Evolutionary conservation across 108 stramenopile genomes (phyloP).

Genomic region (Epithemia pelagica): DNA sequence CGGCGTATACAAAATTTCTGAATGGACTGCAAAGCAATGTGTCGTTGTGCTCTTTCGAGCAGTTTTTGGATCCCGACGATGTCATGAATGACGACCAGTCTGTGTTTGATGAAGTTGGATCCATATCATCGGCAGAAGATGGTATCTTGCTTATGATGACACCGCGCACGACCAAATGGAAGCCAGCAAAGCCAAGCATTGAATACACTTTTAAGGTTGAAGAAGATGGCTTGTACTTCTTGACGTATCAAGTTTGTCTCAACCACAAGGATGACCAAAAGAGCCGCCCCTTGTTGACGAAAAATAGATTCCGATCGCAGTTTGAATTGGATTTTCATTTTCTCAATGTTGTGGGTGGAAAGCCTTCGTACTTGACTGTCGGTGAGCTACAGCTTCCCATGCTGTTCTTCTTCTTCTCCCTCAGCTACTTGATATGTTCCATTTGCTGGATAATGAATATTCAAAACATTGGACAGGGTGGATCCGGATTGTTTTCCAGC

Average conservation of each 20-base stretch:
- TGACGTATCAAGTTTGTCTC: conserved; percentile 81
- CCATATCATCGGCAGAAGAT: conserved; percentile 20
- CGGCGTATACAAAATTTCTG: conserved; percentile 48
- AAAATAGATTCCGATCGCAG: conserved; percentile 41
- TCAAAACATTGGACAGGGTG: conserved; percentile 40
- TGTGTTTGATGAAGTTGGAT: conserved; percentile 25
- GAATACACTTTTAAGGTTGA: conserved; percentile 37
- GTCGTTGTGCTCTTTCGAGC: conserved; percentile 48
- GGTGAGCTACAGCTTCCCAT: conserved; percentile 86
- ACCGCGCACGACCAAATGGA: conserved; percentile 36
- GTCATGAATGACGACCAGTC: conserved; percentile 45
- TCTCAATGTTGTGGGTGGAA: conserved; percentile 72
- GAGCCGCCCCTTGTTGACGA: conserved; percentile 7
- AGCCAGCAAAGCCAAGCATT: conserved; percentile 33
- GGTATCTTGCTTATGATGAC: conserved; percentile 70
- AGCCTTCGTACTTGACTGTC: conserved; percentile 78
- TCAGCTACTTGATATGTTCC: conserved; percentile 58
- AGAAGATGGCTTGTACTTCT: conserved; percentile 85
- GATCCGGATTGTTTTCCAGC: conserved; percentile 31
- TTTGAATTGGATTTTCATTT: conserved; percentile 86
- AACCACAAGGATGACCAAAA: neutral
- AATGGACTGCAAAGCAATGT: conserved; percentile 38
- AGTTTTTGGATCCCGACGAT: conserved; percentile 35
- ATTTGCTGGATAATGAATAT: conserved; percentile 70
- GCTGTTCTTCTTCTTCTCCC: conserved; percentile 76